Evolutionary conservation across 228 moss, liverwort and hornwort species (phyloP), one percentile per base, ranked within the genome.

Genomic region (Sphagnum fallax): DNA sequence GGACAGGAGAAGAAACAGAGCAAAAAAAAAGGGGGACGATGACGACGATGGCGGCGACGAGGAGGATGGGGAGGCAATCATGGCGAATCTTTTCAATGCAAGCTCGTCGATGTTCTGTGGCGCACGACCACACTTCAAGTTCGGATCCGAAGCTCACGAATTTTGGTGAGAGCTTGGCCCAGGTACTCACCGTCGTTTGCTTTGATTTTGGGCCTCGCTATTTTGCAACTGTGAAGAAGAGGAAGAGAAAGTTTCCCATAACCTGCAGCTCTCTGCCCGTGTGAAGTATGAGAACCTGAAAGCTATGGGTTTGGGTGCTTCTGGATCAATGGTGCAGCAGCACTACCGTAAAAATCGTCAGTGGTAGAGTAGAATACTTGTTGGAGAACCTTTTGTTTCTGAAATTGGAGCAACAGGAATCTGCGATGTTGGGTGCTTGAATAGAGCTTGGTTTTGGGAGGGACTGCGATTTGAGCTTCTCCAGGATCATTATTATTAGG

Each of bases 141-240:
- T 50, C 32, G 6, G 75, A 78, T 16, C 80, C 75, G 5, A 78
- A 76, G 12, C 73, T 86, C 74, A 80, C 86, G 53, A 83, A 78
- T 73, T 86, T 86, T 14, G 83, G 83, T 83, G 70, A 67, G 72
- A 52, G 52, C 61, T 6, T 49, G 15, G 15, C 52, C 51, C 52
- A 50, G 18, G 57, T 66, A 66, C 0, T 64, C 12, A 14, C 55
- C 12, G 55, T 12, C 2, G 32, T 32, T 2, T 32, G 32, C 32
- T 32, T 32, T 32, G 32, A 32, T 32, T 32, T 32, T 32, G 32
- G 32, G 32, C 2, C 32, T 32, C 4, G 13, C 12, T 50, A 61
- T 64, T 16, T n/a, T 65, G 55, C 49, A 6, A 8, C 53, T 49
- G 8, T 10, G 53, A 32, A 63, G 50, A 5, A 6, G 12, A 60